Evolutionary conservation across 1,139 yeast species (phyloP).

Genomic region (Geotrichum restrictum): DNA sequence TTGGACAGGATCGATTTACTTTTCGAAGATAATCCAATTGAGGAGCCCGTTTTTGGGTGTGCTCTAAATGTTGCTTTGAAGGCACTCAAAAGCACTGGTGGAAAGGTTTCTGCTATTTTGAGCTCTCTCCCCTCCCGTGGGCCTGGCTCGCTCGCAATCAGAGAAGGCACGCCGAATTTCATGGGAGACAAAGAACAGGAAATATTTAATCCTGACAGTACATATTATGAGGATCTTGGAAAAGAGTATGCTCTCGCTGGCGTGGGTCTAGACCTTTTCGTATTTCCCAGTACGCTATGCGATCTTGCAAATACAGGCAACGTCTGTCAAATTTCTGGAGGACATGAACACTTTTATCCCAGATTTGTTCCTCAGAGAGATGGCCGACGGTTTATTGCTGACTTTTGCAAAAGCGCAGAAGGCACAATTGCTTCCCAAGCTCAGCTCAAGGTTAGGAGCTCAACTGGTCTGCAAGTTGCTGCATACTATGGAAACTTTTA

Average conservation of each 20-base stretch:
- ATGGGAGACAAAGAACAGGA: slow-evolving; percentile 52
- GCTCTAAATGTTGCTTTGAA: slow-evolving; percentile 68
- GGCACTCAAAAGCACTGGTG: slow-evolving; percentile 73
- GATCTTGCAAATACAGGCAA: slow-evolving; percentile 74
- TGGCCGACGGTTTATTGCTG: slow-evolving; percentile 60
- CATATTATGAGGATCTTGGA: slow-evolving; percentile 59
- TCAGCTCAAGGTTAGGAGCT: slow-evolving; percentile 78
- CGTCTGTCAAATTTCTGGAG: slow-evolving; percentile 69
- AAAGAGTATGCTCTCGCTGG: slow-evolving; percentile 55
- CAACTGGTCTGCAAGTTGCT: slow-evolving; percentile 82
- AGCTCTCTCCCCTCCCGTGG: slow-evolving; percentile 78
- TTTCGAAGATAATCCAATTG: slow-evolving; percentile 45
- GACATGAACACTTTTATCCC: slow-evolving; percentile 61
- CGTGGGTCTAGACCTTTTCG: slow-evolving; percentile 74
- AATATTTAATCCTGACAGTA: slow-evolving; percentile 56
- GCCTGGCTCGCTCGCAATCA: slow-evolving; percentile 67
- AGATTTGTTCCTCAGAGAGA: slow-evolving; percentile 68
- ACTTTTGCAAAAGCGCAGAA: slow-evolving; percentile 41
- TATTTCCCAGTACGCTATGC: slow-evolving; percentile 60
- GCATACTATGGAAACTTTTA: slow-evolving; percentile 63
- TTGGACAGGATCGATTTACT: slow-evolving; percentile 57
- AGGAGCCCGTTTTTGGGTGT: slow-evolving; percentile 76
- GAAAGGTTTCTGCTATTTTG: slow-evolving; percentile 70
- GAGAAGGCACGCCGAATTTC: slow-evolving; percentile 37
- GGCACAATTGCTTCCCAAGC: slow-evolving; percentile 67